These are phyloP conservation scores for Linum tenue DNA, from an alignment of 345 rosid genomes.

Conservation along the genomic window DNA sequence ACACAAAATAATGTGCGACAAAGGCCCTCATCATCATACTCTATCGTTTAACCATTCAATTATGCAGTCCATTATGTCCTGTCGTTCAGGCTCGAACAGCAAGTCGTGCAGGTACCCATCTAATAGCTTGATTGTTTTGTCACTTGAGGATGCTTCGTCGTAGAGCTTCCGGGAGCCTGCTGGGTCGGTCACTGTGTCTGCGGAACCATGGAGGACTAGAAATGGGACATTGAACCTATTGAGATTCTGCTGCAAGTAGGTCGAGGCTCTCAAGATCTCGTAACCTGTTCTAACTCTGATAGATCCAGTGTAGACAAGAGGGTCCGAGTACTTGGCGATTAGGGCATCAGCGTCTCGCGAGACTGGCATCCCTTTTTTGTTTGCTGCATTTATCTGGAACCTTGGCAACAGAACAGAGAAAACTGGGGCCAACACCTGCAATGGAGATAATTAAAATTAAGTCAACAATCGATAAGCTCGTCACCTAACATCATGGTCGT, in stretches of 20 bases:
- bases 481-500: neutral
- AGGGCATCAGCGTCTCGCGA: constrained; percentile 27
- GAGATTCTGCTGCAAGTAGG: constrained; percentile 19
- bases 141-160: constrained; percentile 17
- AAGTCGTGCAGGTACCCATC: constrained; percentile 22
- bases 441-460: no score
- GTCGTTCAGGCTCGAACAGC: constrained; percentile 21
- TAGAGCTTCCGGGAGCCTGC: constrained; percentile 18
- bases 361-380: constrained; percentile 23
- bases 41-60: constrained; percentile 28
- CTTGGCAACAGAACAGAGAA: constrained; percentile 20
- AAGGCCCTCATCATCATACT: no score
- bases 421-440: constrained; percentile 23
- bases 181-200: constrained; percentile 26
- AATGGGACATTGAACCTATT: constrained; percentile 16
- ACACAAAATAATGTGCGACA: no score
- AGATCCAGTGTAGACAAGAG: constrained; percentile 23
- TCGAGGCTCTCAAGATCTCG: constrained; percentile 19
- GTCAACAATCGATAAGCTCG: neutral
- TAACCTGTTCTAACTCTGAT: constrained; percentile 25
- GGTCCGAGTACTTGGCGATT: constrained; percentile 24
- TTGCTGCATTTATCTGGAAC: constrained; percentile 20
- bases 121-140: constrained; percentile 20
- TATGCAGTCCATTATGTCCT: constrained; percentile 13
- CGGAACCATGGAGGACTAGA: constrained; percentile 23